Evolutionary conservation across 768 basidiomycete species (phyloP).

Genomic region (Panellus pusillus): DNA sequence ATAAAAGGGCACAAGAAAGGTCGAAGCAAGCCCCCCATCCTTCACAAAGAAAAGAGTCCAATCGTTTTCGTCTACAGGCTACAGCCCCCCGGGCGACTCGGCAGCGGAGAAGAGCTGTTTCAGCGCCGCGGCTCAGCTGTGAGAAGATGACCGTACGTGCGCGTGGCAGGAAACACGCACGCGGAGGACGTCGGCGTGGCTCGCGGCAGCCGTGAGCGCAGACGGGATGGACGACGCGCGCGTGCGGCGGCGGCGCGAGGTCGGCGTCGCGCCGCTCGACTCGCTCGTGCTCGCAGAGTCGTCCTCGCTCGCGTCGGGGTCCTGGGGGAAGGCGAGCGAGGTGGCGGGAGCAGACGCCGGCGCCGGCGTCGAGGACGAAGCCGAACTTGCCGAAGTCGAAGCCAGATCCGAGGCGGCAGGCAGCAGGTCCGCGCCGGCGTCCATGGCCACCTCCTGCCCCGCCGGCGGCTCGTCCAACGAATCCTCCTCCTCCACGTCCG

Average conservation of each 20-base stretch:
- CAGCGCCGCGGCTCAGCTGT: neutral
- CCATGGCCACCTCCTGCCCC: neutral
- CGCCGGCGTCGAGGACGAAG: too few relatives aligned
- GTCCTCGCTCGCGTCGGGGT: neutral
- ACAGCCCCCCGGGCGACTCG: slow-evolving; percentile 25
- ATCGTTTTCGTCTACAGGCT: neutral
- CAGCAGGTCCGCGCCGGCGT: slow-evolving; percentile 1
- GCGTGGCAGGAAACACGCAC: slow-evolving; percentile 16
- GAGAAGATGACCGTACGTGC: neutral
- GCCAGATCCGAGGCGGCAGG: too few relatives aligned
- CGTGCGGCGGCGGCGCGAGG: too few relatives aligned
- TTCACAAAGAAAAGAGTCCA: too few relatives aligned
- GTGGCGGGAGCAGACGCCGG: too few relatives aligned
- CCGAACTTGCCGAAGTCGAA: too few relatives aligned
- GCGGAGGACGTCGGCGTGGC: slow-evolving; percentile 21
- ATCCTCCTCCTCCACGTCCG: neutral
- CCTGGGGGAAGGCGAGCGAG: neutral
- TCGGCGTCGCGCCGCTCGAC: slow-evolving; percentile 8
- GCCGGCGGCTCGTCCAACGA: slow-evolving; percentile 5
- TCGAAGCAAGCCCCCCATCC: too few relatives aligned
- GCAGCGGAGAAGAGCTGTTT: slow-evolving; percentile 11
- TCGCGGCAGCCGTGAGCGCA: slow-evolving; percentile 16
- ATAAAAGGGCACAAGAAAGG: too few relatives aligned
- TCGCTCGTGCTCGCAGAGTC: neutral
- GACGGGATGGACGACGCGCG: slow-evolving; percentile 26